These are phyloP conservation scores for Penicillium sp. DNA, from an alignment of 2,329 filamentous ascomycete species.

Conservation along the genomic window DNA sequence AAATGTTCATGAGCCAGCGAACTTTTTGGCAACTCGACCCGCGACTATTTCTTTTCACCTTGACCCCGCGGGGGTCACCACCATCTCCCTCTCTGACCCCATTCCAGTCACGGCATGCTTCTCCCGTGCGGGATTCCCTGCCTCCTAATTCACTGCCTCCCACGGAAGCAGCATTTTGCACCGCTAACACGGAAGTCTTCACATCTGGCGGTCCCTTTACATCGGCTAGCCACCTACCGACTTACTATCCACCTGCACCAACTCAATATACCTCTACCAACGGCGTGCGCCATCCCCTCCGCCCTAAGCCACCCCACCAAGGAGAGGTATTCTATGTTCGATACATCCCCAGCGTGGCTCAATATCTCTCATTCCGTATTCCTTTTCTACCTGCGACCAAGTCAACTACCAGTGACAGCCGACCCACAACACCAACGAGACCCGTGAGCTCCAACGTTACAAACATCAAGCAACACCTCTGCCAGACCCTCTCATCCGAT, in stretches of 20 bases:
- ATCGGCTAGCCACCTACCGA: slow-evolving; percentile 83
- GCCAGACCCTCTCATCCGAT: slow-evolving; percentile 54
- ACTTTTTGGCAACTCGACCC: slow-evolving; percentile 94
- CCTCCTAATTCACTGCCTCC: slow-evolving; percentile 16
- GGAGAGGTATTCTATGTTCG: slow-evolving; percentile 90
- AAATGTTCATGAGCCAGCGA: slow-evolving; percentile 79
- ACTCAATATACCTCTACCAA: slow-evolving; percentile 80
- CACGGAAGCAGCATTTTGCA: slow-evolving; percentile 39
- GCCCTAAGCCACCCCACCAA: slow-evolving; percentile 86
- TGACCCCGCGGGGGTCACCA: slow-evolving; percentile 63
- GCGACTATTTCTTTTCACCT: slow-evolving; percentile 83
- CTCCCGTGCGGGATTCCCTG: slow-evolving; percentile 48
- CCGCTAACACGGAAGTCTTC: slow-evolving; percentile 34
- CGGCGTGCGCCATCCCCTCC: slow-evolving; percentile 79
- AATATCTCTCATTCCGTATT: slow-evolving; percentile 87
- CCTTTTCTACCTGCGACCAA: slow-evolving; percentile 61
- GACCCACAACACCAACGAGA: slow-evolving; percentile 31
- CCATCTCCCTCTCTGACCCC: slow-evolving; percentile 56
- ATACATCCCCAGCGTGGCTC: slow-evolving; percentile 77
- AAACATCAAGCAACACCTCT: slow-evolving; percentile 50
- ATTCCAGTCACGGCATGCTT: slow-evolving; percentile 54
- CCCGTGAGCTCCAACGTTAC: slow-evolving; percentile 38
- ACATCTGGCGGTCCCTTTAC: slow-evolving; percentile 69
- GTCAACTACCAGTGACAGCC: slow-evolving; percentile 37
- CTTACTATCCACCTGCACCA: slow-evolving; percentile 85